phyloP scores from a whole-genome alignment of 768 basidiomycete genomes.

The Boletus fagicola region DNA sequence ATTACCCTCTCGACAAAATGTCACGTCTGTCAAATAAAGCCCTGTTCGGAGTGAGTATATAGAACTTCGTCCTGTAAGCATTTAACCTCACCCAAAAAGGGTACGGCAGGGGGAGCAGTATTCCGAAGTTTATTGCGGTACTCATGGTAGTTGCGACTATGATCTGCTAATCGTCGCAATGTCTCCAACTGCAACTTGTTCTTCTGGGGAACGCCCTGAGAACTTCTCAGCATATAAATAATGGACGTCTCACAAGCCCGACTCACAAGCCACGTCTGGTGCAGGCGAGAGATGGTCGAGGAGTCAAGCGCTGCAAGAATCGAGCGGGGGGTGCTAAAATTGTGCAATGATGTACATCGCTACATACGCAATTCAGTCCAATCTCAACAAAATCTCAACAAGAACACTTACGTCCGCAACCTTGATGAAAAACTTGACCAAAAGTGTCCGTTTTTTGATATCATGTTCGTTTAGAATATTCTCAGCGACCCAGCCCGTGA shows the following conservation, averaged over 20 bases:
- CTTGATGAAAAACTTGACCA: slow-evolving; percentile 94
- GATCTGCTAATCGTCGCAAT: slow-evolving; percentile 85
- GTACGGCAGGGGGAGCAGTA: slow-evolving; percentile 89
- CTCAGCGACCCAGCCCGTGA: slow-evolving; percentile 96
- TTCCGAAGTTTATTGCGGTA: slow-evolving; percentile 86
- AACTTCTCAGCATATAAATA: slow-evolving; percentile 9
- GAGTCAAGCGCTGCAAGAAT: slow-evolving; percentile 94
- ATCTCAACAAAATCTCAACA: slow-evolving; percentile 5
- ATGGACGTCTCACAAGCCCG: not conserved
- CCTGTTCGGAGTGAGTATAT: slow-evolving; percentile 42
- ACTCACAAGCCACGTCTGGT: slow-evolving; percentile 91
- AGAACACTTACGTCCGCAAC: slow-evolving; percentile 72
- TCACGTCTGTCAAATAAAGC: slow-evolving; percentile 86
- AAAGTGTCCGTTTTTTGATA: slow-evolving; percentile 70
- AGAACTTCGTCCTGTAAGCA: not conserved
- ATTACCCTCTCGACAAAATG: slow-evolving; percentile 95
- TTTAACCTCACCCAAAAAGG: slow-evolving; percentile 75
- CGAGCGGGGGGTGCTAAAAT: slow-evolving; percentile 91
- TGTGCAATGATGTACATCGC: slow-evolving; percentile 81
- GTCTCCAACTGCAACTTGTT: slow-evolving; percentile 75
- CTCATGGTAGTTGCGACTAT: slow-evolving; percentile 85
- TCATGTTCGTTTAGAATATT: slow-evolving; percentile 89
- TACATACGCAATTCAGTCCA: slow-evolving; percentile 33
- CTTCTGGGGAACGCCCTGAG: slow-evolving; percentile 81
- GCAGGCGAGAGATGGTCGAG: slow-evolving; percentile 87